Conservation (phyloP, 1,284 basidiomycete species). For the Rhodofomes roseus region DNA sequence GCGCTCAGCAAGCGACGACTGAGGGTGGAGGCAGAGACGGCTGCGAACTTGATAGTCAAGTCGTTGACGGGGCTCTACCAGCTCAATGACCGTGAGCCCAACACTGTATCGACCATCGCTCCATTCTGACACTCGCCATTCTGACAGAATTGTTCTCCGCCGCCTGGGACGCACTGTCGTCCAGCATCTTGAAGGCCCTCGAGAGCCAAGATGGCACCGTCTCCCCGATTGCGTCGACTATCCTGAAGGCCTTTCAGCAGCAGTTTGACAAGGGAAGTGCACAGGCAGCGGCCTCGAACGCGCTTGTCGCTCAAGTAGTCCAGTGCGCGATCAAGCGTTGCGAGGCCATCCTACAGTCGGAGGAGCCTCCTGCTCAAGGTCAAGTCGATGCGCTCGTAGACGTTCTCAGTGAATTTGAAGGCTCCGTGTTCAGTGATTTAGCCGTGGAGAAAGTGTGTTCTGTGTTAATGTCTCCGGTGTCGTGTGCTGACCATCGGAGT, state of each 20-base stretch:
- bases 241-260: constrained; percentile 40
- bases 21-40: constrained; percentile 42
- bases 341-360: constrained; percentile 20
- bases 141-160: constrained; percentile 38
- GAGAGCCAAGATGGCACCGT: constrained; percentile 15
- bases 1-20: constrained; percentile 40
- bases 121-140: neutral
- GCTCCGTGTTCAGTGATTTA: constrained; percentile 36
- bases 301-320: constrained; percentile 25
- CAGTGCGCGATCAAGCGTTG: constrained; percentile 27
- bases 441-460: constrained; percentile 36
- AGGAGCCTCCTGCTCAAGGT: constrained; percentile 10
- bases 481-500: neutral
- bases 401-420: constrained; percentile 40
- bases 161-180: constrained; percentile 41
- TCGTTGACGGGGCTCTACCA: constrained; percentile 39
- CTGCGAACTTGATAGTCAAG: constrained; percentile 42
- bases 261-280: constrained; percentile 24
- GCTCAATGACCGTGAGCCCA: constrained; percentile 40
- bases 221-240: constrained; percentile 35
- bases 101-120: neutral
- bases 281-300: constrained; percentile 25
- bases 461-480: neutral
- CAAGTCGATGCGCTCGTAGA: constrained; percentile 28
- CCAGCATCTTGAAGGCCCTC: constrained; percentile 21